Evolutionary conservation across 108 stramenopile species (phyloP), one percentile per base, ranked within the genome.

Genomic region (Nitzschia sp.): DNA sequence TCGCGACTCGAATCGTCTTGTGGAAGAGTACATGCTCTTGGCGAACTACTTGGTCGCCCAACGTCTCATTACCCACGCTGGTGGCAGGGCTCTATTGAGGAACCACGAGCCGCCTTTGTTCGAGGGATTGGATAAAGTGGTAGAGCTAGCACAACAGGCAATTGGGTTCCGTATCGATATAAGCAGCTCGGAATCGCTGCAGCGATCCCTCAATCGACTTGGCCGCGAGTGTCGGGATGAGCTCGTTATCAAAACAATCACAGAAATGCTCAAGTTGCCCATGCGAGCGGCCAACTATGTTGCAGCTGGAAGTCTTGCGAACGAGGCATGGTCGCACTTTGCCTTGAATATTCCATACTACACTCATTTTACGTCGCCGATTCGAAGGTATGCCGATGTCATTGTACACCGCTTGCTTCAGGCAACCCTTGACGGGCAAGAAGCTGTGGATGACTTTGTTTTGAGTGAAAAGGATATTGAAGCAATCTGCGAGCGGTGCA

Each of bases 11-110:
- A 99, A 99, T 69, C 78, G 84, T 9, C 78, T 97, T 3, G 87
- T 99, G 23, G 98, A 99, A 80, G 98, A 99, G 79, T 99, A 92
- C 82, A 99, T 99, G 97, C 87, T 99, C 5, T 68, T 98, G 34
- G 98, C 98, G 27, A 99, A 99, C 71, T 99, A 84, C 74, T 78
- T 97, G 26, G 98, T 99, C 19, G 98, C 97, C 18, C 92, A 97
- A 70, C 80, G 90, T 11, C 83, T 98, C 2, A 90, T 97, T 45
- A 85, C 91, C 4, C 90, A 96, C 55, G 89, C 94, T 11, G 83
- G 79, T 26, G 75, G 77, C n/a, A 64, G 71, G 8, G 94, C 94
- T 2, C 72, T 96, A n/a, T 66, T 96, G 4, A 80, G 95, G 13
- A 72, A 91, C 53, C 98, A 96, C 68, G 82, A 83, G 19, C 66